phyloP scores from a whole-genome alignment of 176 grass and related monocot species.

The sorghum (Sorghum bicolor) region DNA sequence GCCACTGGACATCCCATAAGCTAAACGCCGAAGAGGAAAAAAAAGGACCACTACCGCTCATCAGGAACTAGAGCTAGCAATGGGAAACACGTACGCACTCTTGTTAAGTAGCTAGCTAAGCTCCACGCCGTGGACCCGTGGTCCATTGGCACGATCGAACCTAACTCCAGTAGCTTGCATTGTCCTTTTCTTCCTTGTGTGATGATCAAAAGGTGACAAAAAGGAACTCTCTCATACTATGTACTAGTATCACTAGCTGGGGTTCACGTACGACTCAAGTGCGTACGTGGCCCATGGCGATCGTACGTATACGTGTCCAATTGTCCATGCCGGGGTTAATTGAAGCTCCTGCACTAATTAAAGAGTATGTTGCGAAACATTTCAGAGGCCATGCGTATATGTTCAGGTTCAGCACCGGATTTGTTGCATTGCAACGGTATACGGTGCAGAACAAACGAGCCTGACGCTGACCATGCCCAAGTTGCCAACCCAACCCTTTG shows the following conservation, averaged over 20 bases:
- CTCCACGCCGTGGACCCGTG: background rate
- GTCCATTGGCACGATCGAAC: background rate
- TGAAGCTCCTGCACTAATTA: background rate
- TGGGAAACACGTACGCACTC: background rate
- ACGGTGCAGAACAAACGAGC: background rate
- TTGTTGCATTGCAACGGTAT: too few relatives aligned
- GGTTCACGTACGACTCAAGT: background rate
- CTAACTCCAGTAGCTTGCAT: background rate
- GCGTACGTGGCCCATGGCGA: background rate
- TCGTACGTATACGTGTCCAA: background rate
- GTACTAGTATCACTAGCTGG: background rate
- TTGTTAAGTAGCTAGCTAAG: too few relatives aligned
- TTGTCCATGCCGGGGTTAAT: background rate
- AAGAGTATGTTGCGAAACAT: background rate
- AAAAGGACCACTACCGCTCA: background rate
- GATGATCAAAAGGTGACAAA: background rate
- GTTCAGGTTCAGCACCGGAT: background rate
- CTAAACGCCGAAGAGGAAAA: background rate
- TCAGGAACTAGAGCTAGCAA: background rate
- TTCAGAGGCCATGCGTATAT: background rate
- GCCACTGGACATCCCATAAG: background rate
- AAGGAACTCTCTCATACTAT: background rate
- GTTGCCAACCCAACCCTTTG: too few relatives aligned
- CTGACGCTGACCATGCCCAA: background rate
- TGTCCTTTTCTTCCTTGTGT: background rate